Base-by-base conservation (phyloP, 805 yeast genomes). In the Wickerhamomyces canadensis region DNA sequence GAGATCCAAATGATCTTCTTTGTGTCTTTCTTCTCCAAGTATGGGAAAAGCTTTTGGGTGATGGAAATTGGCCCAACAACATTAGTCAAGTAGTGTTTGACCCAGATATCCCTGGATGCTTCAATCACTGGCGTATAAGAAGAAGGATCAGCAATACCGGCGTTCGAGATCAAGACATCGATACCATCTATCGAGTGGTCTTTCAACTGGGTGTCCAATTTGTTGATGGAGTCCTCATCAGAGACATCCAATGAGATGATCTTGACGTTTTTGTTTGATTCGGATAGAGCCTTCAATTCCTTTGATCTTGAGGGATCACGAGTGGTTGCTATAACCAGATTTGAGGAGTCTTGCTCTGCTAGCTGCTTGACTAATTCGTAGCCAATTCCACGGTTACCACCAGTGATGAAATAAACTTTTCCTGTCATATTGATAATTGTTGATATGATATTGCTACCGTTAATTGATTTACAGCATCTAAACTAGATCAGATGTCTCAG, bases 1-100 rank as follows among this genome's bases (percentile, higher is more conserved):
- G 65, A 50, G 6, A 57, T 37, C 32, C 57, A 56, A 13, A 57
- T 40, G 14, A 61, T 34, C 31, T 57, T 44, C 41, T 50, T 54
- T 8, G 52, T 42, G 6, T 34, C 26, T 13, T 44, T 44, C 37
- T 46, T 44, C 19, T 21, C 11, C 34, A 58, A 42, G 33, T 49
- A 45, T 8, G 58, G 55, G 21, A 41, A 41, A 5, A 60, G 15
- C 9, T 38, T 49, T 36, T 48, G 40, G 41, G 36, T 30, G 15
- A 42, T 24, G 32, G 37, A 33, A 13, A 58, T 39, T 6, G 60
- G 53, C 7, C 60, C 62, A 6, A 54, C 27, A 8, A 41, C 34
- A 38, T 59, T 59, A 26, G 46, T 47, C 0, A 17, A 28, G 26
- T 40, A 53, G 29, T 51, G 58, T 7, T 40, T 29, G 9, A 40